Conservation (phyloP, 495 filamentous ascomycete species). For the Talaromyces wortmannii region DNA sequence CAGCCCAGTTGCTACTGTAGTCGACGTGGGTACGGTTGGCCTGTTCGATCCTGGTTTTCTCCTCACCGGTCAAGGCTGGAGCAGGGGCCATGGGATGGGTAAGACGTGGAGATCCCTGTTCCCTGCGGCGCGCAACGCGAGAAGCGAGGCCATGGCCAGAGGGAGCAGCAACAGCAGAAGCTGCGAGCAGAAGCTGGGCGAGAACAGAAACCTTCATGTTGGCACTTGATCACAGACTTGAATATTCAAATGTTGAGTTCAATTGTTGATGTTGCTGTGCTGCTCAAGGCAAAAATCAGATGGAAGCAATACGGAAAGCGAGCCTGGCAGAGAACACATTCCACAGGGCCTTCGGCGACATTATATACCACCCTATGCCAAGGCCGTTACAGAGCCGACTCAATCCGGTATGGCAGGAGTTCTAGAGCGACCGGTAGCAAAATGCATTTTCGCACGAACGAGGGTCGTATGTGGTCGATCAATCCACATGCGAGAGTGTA, state of each 20-base stretch:
- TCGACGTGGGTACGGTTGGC: conserved; percentile 24
- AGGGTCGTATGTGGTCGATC: too few relatives aligned
- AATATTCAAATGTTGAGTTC: neutral
- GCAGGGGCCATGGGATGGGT: conserved; percentile 19
- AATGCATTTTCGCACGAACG: too few relatives aligned
- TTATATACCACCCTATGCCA: neutral
- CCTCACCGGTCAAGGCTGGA: neutral
- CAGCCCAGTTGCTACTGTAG: conserved; percentile 57
- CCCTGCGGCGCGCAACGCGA: conserved; percentile 5
- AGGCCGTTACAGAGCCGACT: neutral
- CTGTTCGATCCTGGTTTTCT: conserved; percentile 1
- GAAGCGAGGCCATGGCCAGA: conserved; percentile 12
- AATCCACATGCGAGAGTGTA: too few relatives aligned
- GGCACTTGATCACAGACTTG: neutral
- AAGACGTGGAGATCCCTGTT: conserved; percentile 6
- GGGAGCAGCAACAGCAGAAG: conserved; percentile 17
- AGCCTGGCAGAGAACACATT: neutral
- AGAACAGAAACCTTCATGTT: neutral
- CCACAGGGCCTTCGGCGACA: neutral
- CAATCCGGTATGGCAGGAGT: too few relatives aligned
- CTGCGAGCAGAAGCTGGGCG: conserved; percentile 13
- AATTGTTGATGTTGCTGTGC: neutral
- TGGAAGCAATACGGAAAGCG: too few relatives aligned
- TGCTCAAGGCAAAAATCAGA: neutral
- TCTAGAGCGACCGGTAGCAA: too few relatives aligned